A percentile compares a stretch with the other conserved stretches of the same genome.
These are phyloP conservation scores for Suillus subaureus DNA, from an alignment of 768 basidiomycete genomes.

Conservation along the genomic window DNA sequence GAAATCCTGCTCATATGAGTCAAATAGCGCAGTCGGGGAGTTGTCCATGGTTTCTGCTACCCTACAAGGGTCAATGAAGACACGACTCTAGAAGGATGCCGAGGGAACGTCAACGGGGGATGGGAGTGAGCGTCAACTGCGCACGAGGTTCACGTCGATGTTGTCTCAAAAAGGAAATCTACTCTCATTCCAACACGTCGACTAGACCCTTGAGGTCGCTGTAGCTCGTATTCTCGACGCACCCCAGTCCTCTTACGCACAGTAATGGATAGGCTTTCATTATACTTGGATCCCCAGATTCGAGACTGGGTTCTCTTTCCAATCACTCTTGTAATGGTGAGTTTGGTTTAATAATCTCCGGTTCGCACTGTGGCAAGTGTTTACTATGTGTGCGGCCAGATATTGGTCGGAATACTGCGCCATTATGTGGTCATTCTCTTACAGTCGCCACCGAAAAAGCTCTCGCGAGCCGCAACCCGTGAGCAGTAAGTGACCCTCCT, in stretches of 20 bases:
- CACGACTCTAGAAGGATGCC: background rate
- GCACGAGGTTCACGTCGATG: slow-evolving; percentile 10
- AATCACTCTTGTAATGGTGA: slow-evolving; percentile 95
- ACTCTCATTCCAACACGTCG: slow-evolving; percentile 16
- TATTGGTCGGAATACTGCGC: slow-evolving; percentile 88
- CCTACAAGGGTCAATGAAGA: slow-evolving; percentile 3
- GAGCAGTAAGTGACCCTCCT: slow-evolving; percentile 77
- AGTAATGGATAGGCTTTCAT: slow-evolving; percentile 39
- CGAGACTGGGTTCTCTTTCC: slow-evolving; percentile 94
- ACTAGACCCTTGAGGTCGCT: background rate
- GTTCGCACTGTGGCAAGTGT: slow-evolving; percentile 6
- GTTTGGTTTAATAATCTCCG: slow-evolving; percentile 24
- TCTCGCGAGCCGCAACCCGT: slow-evolving; percentile 73
- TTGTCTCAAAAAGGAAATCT: slow-evolving; percentile 28
- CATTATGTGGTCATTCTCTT: slow-evolving; percentile 91
- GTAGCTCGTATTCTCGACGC: background rate
- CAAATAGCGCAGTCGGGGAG: slow-evolving; percentile 84
- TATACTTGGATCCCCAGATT: slow-evolving; percentile 94
- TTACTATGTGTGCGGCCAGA: slow-evolving; percentile 45
- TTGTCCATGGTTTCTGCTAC: slow-evolving; percentile 60
- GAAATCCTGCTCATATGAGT: slow-evolving; percentile 93
- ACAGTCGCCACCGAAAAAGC: slow-evolving; percentile 81
- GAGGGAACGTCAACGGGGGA: slow-evolving; percentile 9
- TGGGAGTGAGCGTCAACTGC: slow-evolving; percentile 29
- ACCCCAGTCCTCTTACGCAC: background rate